Evolutionary conservation across 257 asterid species (phyloP), one percentile per base, ranked within the genome.

Genomic region (Anisodus tanguticus): DNA sequence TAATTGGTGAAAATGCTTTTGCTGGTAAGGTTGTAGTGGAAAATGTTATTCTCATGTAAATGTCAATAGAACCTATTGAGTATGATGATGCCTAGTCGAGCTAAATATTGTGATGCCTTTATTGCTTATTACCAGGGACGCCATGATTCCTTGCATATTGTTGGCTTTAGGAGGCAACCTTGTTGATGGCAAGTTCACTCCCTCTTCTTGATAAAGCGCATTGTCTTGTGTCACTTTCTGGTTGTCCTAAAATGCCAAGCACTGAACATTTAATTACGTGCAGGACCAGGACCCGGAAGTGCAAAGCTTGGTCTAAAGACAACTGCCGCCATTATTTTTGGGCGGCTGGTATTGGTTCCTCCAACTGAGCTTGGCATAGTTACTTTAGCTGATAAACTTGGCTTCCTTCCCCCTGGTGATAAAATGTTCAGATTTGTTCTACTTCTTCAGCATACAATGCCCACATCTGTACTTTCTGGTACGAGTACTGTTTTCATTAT

Each of bases 361-460:
- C 94, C 94, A 80, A 81, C 90, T 51, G 99, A 98, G 51, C 90
- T 94, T 41, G 98, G 98, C 82, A 90, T 94, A 66, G 98, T 95
- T 84, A 94, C 63, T 88, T 84, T 93, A 91, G 98, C 98, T 83
- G 98, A 95, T 88, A 91, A 88, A 82, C 92, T 96, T 79, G 98
- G 99, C 9, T 93, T 94, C 60, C 91, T 96, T 15, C 99, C 99
- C 6, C 90, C 94, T 4, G 94, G 79, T 68, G 99, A 95, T 86
- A 95, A 95, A 83, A 94, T 95, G 99, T 95, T 95, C 87, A 91
- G 93, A 90, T 94, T 95, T 82, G 93, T 95, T 81, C 95, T 94
- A 87, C 96, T 95, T 66, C 97, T 96, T 80, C 95, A 96, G 90
- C 93, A 96, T 89, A 93, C 97, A 9, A 96, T 96, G 99, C 99